Base-by-base conservation (phyloP, 78 protist species). In the Polysphondylium violaceum region DNA sequence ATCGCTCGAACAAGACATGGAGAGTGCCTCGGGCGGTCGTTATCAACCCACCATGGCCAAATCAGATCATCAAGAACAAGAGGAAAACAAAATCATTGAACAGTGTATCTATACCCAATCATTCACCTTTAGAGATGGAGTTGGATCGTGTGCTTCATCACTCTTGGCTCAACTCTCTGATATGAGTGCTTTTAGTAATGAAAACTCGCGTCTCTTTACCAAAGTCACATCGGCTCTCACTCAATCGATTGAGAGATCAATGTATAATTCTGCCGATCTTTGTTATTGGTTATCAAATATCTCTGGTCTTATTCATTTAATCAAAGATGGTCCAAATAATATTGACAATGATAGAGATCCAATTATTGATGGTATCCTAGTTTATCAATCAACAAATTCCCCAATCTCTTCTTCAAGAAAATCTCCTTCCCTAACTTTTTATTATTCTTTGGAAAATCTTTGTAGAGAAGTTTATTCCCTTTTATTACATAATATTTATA, bases 281-380 rank as follows among this genome's bases (percentile, higher is more conserved):
- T 55, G 68, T 21, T 81, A 67, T 68, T 81, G 89, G 89, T 40
- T 81, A 38, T 81, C 89, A 51, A 81, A 81, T 29, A 55, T 68
- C 2, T 55, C 89, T 17, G 77, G 89, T 29, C 23, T 81, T 19
- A 81, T 81, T 25, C 76, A 65, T 67, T 44, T 81, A 25, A 81
- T 81, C 19, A 81, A 81, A 56, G 89, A 81, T 55, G 89, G 89
- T 51, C 89, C 89, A 38, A 81, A 81, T 25, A 81, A 81, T 38
- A 50, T 81, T 7, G 89, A 81, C 21, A 72, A 64, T 55, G 89
- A 81, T 27, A 14, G 36, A 17, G 89, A 81, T 68, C 89, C 89
- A 50, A 25, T 81, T 0, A 31, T 81, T 21, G 89, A 81, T 55
- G 89, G 89, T 68, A 40, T 81, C 14, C 33, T 68, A 27, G 29